These are phyloP conservation scores for Auricularia heimuer DNA, from an alignment of 768 basidiomycete species.

Conservation along the genomic window DNA sequence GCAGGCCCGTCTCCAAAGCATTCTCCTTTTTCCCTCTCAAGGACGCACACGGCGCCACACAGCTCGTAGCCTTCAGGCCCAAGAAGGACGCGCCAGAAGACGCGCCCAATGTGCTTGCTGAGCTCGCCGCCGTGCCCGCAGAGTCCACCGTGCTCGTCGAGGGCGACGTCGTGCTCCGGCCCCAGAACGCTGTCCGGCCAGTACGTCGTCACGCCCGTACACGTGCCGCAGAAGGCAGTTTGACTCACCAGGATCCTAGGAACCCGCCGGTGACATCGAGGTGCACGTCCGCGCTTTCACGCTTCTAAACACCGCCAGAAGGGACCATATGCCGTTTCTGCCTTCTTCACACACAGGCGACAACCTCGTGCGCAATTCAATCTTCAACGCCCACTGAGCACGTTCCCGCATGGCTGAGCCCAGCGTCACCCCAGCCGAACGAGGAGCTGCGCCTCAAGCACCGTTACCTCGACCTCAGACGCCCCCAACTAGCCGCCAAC, in stretches of 20 bases:
- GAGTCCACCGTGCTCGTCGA: conserved; percentile 72
- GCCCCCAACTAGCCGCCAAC: conserved; percentile 63
- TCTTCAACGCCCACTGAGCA: neutral
- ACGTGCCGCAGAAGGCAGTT: conserved; percentile 28
- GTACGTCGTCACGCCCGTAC: conserved; percentile 7
- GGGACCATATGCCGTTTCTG: conserved; percentile 62
- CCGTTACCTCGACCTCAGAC: conserved; percentile 83
- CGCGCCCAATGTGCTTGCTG: conserved; percentile 23
- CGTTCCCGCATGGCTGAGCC: neutral
- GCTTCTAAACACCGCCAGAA: conserved; percentile 65
- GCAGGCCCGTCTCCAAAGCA: conserved; percentile 53
- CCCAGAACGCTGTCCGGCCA: conserved; percentile 40
- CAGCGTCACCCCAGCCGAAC: conserved; percentile 45
- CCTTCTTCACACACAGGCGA: conserved; percentile 51
- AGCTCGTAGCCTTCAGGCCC: conserved; percentile 57
- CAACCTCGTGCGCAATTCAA: conserved; percentile 48
- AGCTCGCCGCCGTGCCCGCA: conserved; percentile 53
- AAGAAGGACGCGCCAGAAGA: conserved; percentile 17
- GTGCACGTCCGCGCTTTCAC: conserved; percentile 60
- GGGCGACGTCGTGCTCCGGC: conserved; percentile 61
- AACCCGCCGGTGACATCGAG: conserved; percentile 67
- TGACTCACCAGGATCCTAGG: conserved; percentile 33
- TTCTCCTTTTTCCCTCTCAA: conserved; percentile 83
- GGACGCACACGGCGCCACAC: conserved; percentile 66
- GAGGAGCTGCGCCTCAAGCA: conserved; percentile 79